These are phyloP conservation scores for Barnettozyma botsteinii DNA, from an alignment of 805 yeast genomes.

Conservation along the genomic window DNA sequence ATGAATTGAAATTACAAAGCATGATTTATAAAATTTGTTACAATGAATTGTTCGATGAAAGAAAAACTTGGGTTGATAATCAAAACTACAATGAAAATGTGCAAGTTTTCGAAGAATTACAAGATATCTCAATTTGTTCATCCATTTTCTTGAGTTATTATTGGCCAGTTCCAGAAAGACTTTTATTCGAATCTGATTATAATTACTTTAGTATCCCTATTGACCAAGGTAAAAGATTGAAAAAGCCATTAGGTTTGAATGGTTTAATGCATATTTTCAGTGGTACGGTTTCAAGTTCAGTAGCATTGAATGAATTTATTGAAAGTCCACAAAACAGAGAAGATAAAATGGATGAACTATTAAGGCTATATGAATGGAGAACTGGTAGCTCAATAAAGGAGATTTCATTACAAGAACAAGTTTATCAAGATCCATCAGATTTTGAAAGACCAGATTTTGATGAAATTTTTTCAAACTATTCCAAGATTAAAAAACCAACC, in stretches of 20 bases:
- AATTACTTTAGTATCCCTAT: conserved; percentile 23
- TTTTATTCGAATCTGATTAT: conserved; percentile 24
- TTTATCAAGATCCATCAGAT: conserved; percentile 12
- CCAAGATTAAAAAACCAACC: conserved; percentile 12
- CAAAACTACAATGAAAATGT: conserved; percentile 11
- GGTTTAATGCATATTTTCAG: conserved; percentile 16
- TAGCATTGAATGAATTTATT: not conserved
- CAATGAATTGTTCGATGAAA: conserved; percentile 16
- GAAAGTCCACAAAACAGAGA: conserved; percentile 8
- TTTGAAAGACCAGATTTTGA: conserved; percentile 18
- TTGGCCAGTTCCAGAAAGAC: conserved; percentile 25
- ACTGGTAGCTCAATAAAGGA: conserved; percentile 8
- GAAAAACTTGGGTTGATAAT: conserved; percentile 24
- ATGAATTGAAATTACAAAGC: conserved; percentile 2
- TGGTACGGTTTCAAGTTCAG: too few relatives aligned
- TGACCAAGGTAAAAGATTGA: conserved; percentile 15
- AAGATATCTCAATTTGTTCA: conserved; percentile 25
- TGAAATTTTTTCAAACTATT: conserved; percentile 11
- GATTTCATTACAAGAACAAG: conserved; percentile 10
- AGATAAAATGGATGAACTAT: conserved; percentile 6
- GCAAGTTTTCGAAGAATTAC: conserved; percentile 23
- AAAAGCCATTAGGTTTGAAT: conserved; percentile 18
- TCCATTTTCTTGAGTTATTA: conserved; percentile 25
- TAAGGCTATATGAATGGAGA: conserved; percentile 7
- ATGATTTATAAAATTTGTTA: conserved; percentile 18